A percentile compares a stretch with the other conserved stretches of the same genome.
These are phyloP conservation scores for Entomortierella chlamydospora DNA, from an alignment of 192 early-diverging fungal genomes.

Conservation along the genomic window DNA sequence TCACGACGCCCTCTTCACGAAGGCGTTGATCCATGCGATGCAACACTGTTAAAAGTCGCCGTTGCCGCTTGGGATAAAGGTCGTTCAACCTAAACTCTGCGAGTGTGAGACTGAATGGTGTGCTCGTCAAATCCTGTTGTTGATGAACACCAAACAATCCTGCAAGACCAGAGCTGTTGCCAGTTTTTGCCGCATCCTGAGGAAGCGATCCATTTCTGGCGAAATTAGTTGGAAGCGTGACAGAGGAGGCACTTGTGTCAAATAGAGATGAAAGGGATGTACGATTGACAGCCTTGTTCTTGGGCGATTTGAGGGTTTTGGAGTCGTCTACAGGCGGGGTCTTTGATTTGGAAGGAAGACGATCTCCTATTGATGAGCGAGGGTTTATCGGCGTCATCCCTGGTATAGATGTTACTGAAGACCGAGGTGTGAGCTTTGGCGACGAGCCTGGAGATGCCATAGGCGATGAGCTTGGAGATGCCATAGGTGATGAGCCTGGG, in stretches of 20 bases:
- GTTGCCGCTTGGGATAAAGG: slow-evolving; percentile 50
- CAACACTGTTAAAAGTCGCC: slow-evolving; percentile 44
- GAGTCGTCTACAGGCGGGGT: slow-evolving; percentile 1
- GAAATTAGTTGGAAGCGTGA: slow-evolving; percentile 47
- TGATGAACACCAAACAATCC: slow-evolving; percentile 37
- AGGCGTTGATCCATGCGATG: slow-evolving; percentile 54
- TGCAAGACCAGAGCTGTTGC: slow-evolving; percentile 17
- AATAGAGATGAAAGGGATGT: slow-evolving; percentile 26
- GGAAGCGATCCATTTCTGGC: slow-evolving; percentile 44
- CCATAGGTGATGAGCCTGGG: background rate
- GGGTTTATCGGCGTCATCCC: background rate
- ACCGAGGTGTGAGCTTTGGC: slow-evolving; percentile 20
- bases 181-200: slow-evolving; percentile 15
- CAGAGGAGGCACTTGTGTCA: slow-evolving; percentile 30
- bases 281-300: slow-evolving; percentile 44
- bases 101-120: slow-evolving; percentile 53
- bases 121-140: slow-evolving; percentile 31
- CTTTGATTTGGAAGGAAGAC: slow-evolving; percentile 14
- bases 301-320: slow-evolving; percentile 40
- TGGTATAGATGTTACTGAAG: slow-evolving; percentile 3
- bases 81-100: slow-evolving; percentile 55
- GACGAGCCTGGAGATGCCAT: slow-evolving; percentile 28
- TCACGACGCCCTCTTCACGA: slow-evolving; percentile 49
- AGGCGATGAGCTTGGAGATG: slow-evolving; percentile 4
- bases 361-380: slow-evolving; percentile 13